phyloP scores from a whole-genome alignment of 768 basidiomycete species.

The Fibroporia radiculosa region DNA sequence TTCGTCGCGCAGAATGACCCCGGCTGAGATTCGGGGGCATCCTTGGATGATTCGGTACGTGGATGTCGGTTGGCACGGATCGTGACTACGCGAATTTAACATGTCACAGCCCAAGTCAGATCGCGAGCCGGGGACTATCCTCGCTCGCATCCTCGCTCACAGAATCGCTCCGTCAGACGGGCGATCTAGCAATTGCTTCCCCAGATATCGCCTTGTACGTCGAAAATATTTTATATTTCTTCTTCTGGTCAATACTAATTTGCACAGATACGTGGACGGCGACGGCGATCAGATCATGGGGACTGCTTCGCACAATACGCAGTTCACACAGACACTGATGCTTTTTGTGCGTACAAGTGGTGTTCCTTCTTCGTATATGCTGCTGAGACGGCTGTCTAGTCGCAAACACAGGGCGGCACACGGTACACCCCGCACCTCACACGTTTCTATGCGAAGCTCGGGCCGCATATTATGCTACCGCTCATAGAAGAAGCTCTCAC shows the following conservation, averaged over 20 bases:
- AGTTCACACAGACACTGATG: slow-evolving; percentile 76
- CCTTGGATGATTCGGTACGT: slow-evolving; percentile 70
- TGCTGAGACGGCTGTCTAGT: slow-evolving; percentile 33
- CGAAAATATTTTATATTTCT: neutral
- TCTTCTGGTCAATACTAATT: neutral
- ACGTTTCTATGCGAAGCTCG: slow-evolving; percentile 65
- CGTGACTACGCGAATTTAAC: neutral
- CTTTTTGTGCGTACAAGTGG: slow-evolving; percentile 56
- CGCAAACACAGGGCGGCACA: slow-evolving; percentile 71
- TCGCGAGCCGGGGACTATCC: slow-evolving; percentile 41
- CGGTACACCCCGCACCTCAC: slow-evolving; percentile 70
- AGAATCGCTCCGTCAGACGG: slow-evolving; percentile 53
- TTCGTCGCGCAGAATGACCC: slow-evolving; percentile 56
- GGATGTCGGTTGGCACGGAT: neutral
- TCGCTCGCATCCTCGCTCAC: slow-evolving; percentile 68
- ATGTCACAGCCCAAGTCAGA: slow-evolving; percentile 54
- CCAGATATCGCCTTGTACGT: slow-evolving; percentile 40
- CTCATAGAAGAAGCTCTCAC: slow-evolving; percentile 51
- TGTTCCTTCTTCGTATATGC: neutral
- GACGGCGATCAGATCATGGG: slow-evolving; percentile 60
- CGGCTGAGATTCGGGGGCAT: slow-evolving; percentile 49
- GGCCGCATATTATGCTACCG: slow-evolving; percentile 42
- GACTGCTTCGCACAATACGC: slow-evolving; percentile 47
- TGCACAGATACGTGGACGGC: slow-evolving; percentile 28
- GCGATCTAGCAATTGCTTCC: slow-evolving; percentile 68